Percentiles rank a stretch among this genome's conserved stretches.
These are phyloP conservation scores for Plectosphaerella sp. DNA, from an alignment of 2,329 filamentous ascomycete genomes.

Conservation along the genomic window DNA sequence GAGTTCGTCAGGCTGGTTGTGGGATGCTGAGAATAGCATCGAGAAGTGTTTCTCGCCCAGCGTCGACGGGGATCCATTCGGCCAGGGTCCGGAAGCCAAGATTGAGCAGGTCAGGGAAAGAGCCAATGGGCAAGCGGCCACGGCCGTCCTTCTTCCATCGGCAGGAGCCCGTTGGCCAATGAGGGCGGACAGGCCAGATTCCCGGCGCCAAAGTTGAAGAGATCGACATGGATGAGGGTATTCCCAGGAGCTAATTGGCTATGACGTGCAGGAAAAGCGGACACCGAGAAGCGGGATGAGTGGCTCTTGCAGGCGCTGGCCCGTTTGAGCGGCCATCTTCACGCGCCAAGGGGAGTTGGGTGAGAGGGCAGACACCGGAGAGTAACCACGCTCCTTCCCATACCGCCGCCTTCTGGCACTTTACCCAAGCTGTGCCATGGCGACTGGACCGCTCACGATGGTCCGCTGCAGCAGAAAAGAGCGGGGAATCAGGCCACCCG, in stretches of 20 bases:
- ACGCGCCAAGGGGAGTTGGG: background rate
- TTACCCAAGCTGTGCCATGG: too few relatives aligned
- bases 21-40: background rate
- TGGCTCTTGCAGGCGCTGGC: slow-evolving; percentile 12
- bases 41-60: too few relatives aligned
- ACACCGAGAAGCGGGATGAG: background rate
- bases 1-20: too few relatives aligned
- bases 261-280: background rate
- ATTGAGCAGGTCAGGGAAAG: background rate
- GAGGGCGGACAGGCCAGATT: background rate
- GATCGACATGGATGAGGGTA: background rate
- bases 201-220: slow-evolving; percentile 8
- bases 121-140: background rate
- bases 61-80: too few relatives aligned
- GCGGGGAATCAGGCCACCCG: slow-evolving; percentile 11
- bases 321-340: background rate
- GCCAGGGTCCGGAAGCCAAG: slow-evolving; percentile 1
- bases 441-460: too few relatives aligned
- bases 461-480: background rate
- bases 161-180: background rate
- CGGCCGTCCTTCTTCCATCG: background rate
- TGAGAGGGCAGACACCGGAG: background rate
- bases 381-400: too few relatives aligned
- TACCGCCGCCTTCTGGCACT: background rate
- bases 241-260: slow-evolving; percentile 1